Base-by-base conservation (phyloP, 805 yeast genomes). In the Candida tallmaniae region DNA sequence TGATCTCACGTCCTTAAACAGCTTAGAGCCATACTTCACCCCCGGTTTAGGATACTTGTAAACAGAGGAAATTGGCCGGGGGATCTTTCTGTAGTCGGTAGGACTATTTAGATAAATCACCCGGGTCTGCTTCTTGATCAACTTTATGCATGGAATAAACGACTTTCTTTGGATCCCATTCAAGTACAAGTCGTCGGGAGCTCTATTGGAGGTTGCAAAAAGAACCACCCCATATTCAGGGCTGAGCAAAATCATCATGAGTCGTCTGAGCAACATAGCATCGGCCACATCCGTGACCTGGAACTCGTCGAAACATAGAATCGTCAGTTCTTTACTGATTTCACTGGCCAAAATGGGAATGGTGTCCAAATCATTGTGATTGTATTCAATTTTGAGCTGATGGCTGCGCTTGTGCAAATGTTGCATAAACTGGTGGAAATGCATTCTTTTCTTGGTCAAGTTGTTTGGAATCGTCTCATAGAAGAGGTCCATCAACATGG, bases 271-370 rank as follows among this genome's bases (percentile, higher is more conserved):
- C 22, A 93, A 69, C 97, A 93, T 93, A 2, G 98, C 98, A 59
- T 93, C 98, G 0, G 97, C 98, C 20, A 93, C 97, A 57, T 93
- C 98, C 1, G 96, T 87, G 27, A 93, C 98, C 60, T 93, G 97
- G 54, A 93, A 90, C 62, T 93, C 98, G 61, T 93, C 98, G 55
- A 93, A 86, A 58, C 98, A 93, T 40, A 93, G 58, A 1, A 93
- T 78, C 1, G 90, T 81, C 4, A 93, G 72, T 32, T 72, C 67
- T 42, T 73, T 73, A 1, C 97, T 84, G 36, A 93, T 76, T 49
- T 86, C 95, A 40, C 80, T 78, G 0, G 97, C 96, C 23, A 88
- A 62, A 22, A 77, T 57, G 2, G 96, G 96, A 32, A 89, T 80
- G 2, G 89, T 81, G 50, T 89, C 97, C 34, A 83, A 62, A 44